Evolutionary conservation across 2,329 filamentous ascomycete species (phyloP), one percentile per base, ranked within the genome.

Genomic region (Sporothrix humicola): DNA sequence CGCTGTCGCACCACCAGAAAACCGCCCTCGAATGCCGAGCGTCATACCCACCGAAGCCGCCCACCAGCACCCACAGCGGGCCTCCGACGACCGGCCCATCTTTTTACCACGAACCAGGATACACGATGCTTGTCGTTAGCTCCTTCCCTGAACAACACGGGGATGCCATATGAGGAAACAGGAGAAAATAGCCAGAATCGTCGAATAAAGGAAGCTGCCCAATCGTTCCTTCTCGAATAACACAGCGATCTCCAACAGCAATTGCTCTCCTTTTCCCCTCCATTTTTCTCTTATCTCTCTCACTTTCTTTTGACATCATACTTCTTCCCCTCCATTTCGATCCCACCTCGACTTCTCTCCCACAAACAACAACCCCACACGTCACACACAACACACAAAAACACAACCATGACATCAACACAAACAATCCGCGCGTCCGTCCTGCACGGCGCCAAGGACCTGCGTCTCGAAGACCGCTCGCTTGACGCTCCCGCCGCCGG

Each of bases 401-500:
- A 7, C n/a, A n/a, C n/a, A n/a, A 59, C 59, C 48, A 44, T 26
- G 23, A 13, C 48, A 50, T 12, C 37, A 66, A 23, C 76, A 3
- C 77, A 78, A 13, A 72, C 74, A 0, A 75, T 80, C 10, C 76
- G 76, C 50, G 81, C 86, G 15, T 87, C 86, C 31, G 85, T 88
- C 72, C 82, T 87, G 9, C 82, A 87, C 76, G 86, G 83, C 23
- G 83, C 81, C 54, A 84, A 82, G 76, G 85, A 87, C 58, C 82
- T 87, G 71, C 83, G 84, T 66, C 77, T 86, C 3, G 84, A 89
- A 83, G 82, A 84, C 72, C 85, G 88, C 74, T 78, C 82, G 3
- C 84, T 91, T 37, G 79, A 87, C 6, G 76, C 84, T 9, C 88
- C 88, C 5, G 83, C 82, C 12, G 79, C 83, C 75, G 83, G 85